Base-by-base conservation (phyloP, 257 asterid genomes). In the Rauvolfia tetraphylla region DNA sequence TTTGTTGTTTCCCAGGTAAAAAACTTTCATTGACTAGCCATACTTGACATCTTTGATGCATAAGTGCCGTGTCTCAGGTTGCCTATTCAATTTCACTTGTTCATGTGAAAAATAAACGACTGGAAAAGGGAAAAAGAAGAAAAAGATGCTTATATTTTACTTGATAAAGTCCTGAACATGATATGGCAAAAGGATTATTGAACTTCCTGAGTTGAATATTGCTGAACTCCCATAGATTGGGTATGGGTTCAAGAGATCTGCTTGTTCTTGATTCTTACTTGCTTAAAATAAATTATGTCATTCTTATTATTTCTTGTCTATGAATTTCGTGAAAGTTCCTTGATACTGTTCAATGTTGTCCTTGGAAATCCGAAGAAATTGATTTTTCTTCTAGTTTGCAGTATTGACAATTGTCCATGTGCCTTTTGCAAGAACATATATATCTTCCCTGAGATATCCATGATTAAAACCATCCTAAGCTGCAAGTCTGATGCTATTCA, bases 1-100 rank as follows among this genome's bases (percentile, higher is more conserved):
- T 93, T 95, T 81, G 94, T 95, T 51, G 99, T 95, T 87, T 89
- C 98, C 66, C 99, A 95, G 99, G 99, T 95, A 80, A 79, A 72
- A 48, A 66, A 59, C 23, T 76, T 76, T 59, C 53, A 38, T 36
- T 53, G 44, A 29, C n/a, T 27, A 14, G 20, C 49, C 7, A 13
- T 68, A 31, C 22, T 38, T 65, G 73, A 48, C 11, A 25, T 13
- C 7, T 63, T 10, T 44, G 71, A 56, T 31, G 1, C 51, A 27
- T 10, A 42, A 27, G 3, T 1, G 49, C 4, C 34, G 27, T n/a
- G 29, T 66, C 42, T 39, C 5, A 25, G 49, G 65, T 62, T 63
- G 58, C 49, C 5, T 13, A 11, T 39, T 11, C 34, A 54, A 22
- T 39, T 68, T 41, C 22, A 69, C 62, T 51, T 69, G 46, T 41